Evolutionary conservation across 176 grass and related monocot genomes (phyloP).

Genomic region (Musa itinerans): DNA sequence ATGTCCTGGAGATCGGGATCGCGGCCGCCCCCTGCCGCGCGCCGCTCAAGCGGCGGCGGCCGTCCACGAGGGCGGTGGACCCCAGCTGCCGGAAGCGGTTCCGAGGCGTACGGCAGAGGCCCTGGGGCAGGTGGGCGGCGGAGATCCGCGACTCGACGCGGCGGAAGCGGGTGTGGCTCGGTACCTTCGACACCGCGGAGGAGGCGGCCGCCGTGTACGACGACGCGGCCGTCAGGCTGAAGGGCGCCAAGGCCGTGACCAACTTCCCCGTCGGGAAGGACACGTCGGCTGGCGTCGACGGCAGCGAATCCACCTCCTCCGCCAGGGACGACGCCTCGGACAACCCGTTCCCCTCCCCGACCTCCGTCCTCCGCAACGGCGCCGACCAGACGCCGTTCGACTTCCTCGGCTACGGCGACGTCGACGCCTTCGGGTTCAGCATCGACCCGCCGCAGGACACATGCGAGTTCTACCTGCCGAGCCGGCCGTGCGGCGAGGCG

Average conservation of each 20-base stretch:
- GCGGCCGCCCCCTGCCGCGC: not conserved
- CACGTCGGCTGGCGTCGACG: not conserved
- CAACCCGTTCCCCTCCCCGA: slow-evolving; percentile 38
- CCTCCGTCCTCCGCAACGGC: slow-evolving; percentile 27
- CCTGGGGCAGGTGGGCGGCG: slow-evolving; percentile 54
- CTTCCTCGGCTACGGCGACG: slow-evolving; percentile 14
- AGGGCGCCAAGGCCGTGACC: slow-evolving; percentile 36
- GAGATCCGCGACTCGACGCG: slow-evolving; percentile 56
- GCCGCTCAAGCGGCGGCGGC: not conserved
- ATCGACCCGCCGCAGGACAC: slow-evolving; percentile 4
- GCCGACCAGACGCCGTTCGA: slow-evolving; percentile 34
- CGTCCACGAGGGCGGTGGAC: not conserved
- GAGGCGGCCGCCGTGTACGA: slow-evolving; percentile 62
- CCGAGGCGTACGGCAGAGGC: slow-evolving; percentile 43
- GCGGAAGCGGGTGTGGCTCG: slow-evolving; percentile 29
- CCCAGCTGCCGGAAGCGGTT: slow-evolving; percentile 15
- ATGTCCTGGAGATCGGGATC: slow-evolving; percentile 35
- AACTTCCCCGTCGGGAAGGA: slow-evolving; percentile 19
- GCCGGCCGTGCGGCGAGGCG: slow-evolving; percentile 32
- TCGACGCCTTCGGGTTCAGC: slow-evolving; percentile 25
- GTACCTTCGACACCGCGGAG: slow-evolving; percentile 35
- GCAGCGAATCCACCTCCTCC: not conserved
- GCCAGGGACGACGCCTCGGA: not conserved
- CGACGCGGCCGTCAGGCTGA: slow-evolving; percentile 41
- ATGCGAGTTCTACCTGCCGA: slow-evolving; percentile 32